Evolutionary conservation across 164 flowering plant genomes (phyloP), one percentile per base, ranked within the genome.

Genomic region (Taxillus chinensis): DNA sequence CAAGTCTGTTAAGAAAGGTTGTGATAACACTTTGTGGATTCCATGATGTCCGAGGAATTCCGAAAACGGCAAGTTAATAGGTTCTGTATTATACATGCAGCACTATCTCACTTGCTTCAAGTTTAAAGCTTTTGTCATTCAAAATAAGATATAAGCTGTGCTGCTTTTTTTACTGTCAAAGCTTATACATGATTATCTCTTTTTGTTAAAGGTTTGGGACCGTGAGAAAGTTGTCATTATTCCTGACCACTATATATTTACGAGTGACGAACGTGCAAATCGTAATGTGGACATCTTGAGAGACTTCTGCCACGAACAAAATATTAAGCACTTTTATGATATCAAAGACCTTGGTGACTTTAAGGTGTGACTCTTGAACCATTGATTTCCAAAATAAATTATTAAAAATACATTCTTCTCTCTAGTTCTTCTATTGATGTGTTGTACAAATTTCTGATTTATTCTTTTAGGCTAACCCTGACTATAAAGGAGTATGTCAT

Each of bases 401-500:
- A 27, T 27, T 27, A 27, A 27, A 27, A 27, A 27, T 27, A 27
- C 27, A 27, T 27, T 27, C 27, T 27, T 27, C 0, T 27, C 27
- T 27, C 27, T 27, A 27, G 27, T 27, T 2, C 27, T 27, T 27
- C 2, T 27, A 2, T 27, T 27, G 27, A 27, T 27, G 27, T 27
- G 0, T 27, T 27, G 27, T 27, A 27, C 40, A 5, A 4, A 64
- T 65, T 66, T 14, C 41, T 11, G 55, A 8, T 39, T 53, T 17
- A 62, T 7, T 57, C 62, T 79, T 79, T 59, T 81, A 95, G 97
- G 99, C 80, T 16, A 95, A 95, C 74, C 99, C 97, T 58, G 97
- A 93, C 73, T 91, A 95, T 50, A 91, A 95, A 77, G 99, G 99
- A 68, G 97, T 95, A 11, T 91, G 99, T 71, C 99, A 95, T 76